phyloP scores from a whole-genome alignment of 169 alveolate species.

The Eimeria zaria region DNA sequence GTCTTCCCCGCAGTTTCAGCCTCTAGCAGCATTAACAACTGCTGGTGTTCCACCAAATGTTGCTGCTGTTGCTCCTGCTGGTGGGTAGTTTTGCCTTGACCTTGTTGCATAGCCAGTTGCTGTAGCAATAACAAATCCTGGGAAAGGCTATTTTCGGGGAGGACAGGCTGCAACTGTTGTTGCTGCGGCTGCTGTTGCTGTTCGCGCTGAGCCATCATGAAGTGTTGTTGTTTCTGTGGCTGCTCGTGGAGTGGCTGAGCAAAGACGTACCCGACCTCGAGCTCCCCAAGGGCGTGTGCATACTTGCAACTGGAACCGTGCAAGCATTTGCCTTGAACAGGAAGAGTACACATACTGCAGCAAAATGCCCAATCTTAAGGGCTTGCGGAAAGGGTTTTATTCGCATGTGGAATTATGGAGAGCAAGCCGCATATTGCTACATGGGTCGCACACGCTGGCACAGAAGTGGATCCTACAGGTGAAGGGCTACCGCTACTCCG shows the following conservation, averaged over 20 bases:
- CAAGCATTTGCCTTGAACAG: conserved; percentile 56
- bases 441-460: not conserved
- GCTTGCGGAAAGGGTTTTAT: not conserved
- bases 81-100: conserved; percentile 25
- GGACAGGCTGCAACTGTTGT: conserved; percentile 32
- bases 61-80: conserved; percentile 54
- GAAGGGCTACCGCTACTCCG: not conserved
- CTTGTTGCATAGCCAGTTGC: conserved; percentile 68
- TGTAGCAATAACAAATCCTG: conserved; percentile 69
- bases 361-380: not conserved
- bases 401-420: not conserved
- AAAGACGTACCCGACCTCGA: conserved; percentile 74
- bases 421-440: not conserved
- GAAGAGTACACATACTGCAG: not conserved
- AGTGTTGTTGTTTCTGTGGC: conserved; percentile 60
- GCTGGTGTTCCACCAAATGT: conserved; percentile 66
- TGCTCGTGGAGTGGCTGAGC: conserved; percentile 66
- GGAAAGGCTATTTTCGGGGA: conserved; percentile 33
- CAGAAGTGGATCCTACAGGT: not conserved
- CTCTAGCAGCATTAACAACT: conserved; percentile 72
- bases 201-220: conserved; percentile 22
- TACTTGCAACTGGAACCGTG: conserved; percentile 73
- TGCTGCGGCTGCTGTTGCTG: conserved; percentile 57
- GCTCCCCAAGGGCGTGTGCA: conserved; percentile 78
- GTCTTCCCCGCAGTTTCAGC: conserved; percentile 62